Evolutionary conservation across 192 early-diverging fungal genomes (phyloP).

Genomic region (Rhizoclosmatium sp.): DNA sequence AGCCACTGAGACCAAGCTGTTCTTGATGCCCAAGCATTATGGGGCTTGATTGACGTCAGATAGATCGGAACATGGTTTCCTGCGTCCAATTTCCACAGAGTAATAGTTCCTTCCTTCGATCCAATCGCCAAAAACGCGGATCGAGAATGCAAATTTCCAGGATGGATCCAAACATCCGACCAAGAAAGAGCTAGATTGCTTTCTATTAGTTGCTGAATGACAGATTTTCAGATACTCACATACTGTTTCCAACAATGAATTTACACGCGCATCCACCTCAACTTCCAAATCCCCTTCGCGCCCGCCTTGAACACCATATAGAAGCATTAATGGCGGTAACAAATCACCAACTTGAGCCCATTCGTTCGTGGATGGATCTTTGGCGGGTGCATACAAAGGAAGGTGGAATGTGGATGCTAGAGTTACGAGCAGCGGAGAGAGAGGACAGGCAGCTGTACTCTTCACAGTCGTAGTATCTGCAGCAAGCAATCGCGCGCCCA

Average conservation of each 20-base stretch:
- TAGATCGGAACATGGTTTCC: background rate
- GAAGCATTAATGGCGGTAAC: background rate
- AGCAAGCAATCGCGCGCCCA: too few species aligned
- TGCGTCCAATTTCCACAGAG: slow-evolving; percentile 5
- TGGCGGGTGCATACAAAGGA: background rate
- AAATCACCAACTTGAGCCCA: slow-evolving; percentile 24
- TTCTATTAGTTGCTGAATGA: background rate
- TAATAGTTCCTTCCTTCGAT: slow-evolving; percentile 15
- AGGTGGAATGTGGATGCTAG: too few species aligned
- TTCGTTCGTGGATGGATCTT: background rate
- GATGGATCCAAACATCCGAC: slow-evolving; percentile 9
- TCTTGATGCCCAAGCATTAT: slow-evolving; percentile 6
- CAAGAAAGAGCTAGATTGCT: slow-evolving; percentile 8
- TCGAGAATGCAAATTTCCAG: background rate
- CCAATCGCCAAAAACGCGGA: slow-evolving; percentile 11
- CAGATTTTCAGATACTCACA: background rate
- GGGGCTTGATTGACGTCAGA: slow-evolving; percentile 9
- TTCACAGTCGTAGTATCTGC: too few species aligned
- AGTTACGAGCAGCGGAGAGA: too few species aligned
- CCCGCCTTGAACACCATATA: background rate
- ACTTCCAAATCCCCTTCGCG: background rate
- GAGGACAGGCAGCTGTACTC: too few species aligned
- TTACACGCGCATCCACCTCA: background rate
- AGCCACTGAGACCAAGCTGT: slow-evolving; percentile 31
- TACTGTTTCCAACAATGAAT: background rate